Evolutionary conservation across 306 rosid genomes (phyloP).

Genomic region (Acacia crassicarpa): DNA sequence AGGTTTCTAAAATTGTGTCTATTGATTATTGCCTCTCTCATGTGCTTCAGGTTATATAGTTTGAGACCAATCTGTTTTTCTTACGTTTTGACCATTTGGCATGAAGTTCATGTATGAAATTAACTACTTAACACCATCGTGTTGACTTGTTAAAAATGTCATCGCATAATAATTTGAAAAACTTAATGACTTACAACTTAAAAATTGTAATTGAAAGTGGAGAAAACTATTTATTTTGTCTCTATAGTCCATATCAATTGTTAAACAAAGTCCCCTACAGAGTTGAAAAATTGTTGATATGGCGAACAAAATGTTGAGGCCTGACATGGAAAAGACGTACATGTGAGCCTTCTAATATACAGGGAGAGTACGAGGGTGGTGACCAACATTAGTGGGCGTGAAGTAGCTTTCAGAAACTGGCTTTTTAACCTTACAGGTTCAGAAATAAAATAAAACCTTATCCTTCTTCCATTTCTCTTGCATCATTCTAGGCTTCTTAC

Average conservation of each 20-base stretch:
- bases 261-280: background rate
- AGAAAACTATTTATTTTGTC: no score
- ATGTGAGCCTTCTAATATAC: no score
- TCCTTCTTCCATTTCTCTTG: no score
- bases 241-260: background rate
- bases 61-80: background rate
- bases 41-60: background rate
- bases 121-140: background rate
- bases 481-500: no score
- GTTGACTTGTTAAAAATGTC: background rate
- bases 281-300: background rate
- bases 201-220: background rate
- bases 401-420: no score
- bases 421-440: no score
- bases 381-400: no score
- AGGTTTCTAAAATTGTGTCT: background rate
- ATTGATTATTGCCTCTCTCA: background rate
- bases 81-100: background rate
- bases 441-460: no score
- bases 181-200: background rate
- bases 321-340: background rate
- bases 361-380: no score
- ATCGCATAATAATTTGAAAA: background rate
- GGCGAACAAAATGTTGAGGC: background rate
- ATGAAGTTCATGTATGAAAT: background rate